A percentile compares a stretch with the other conserved stretches of the same genome.
These are phyloP conservation scores for Capronia americana DNA, from an alignment of 2,329 filamentous ascomycete genomes.

Conservation along the genomic window DNA sequence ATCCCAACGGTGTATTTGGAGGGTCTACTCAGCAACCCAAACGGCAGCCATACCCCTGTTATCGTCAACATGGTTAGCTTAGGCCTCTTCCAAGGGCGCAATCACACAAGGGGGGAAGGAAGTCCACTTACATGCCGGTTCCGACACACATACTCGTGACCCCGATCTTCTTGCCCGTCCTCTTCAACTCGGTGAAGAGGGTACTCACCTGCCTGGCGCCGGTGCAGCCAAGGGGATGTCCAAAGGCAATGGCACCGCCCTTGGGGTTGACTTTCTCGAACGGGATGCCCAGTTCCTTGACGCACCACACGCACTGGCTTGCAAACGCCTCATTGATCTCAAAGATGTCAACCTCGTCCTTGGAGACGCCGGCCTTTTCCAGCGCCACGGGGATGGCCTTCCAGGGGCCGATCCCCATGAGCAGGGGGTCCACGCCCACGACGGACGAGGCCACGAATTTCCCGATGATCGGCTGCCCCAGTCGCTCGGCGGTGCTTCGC, in stretches of 20 bases:
- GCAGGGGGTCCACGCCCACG: constrained; percentile 86
- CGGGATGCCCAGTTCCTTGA: constrained; percentile 83
- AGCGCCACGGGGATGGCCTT: constrained; percentile 94
- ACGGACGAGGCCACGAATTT: constrained; percentile 88
- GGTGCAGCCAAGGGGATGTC: constrained; percentile 89
- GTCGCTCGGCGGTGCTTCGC: constrained; percentile 83
- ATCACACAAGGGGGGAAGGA: not conserved
- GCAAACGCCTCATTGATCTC: constrained; percentile 99
- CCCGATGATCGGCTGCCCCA: constrained; percentile 87
- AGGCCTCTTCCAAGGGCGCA: not conserved
- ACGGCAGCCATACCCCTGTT: constrained; percentile 82
- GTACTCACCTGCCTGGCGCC: constrained; percentile 94
- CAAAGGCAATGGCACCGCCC: constrained; percentile 94
- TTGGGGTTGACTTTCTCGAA: constrained; percentile 93
- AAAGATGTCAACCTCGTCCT: constrained; percentile 92
- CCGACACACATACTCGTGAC: constrained; percentile 96
- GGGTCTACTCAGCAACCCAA: constrained; percentile 86
- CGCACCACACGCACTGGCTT: constrained; percentile 91
- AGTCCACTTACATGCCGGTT: constrained; percentile 73
- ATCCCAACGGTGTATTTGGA: not conserved
- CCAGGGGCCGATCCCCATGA: constrained; percentile 96
- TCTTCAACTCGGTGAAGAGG: constrained; percentile 84
- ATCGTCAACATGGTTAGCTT: constrained; percentile 9
- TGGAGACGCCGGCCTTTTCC: constrained; percentile 81
- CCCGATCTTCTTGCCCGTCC: constrained; percentile 83